Base-by-base conservation (phyloP, 108 stramenopile species). In the Discostella stelligeroides region DNA sequence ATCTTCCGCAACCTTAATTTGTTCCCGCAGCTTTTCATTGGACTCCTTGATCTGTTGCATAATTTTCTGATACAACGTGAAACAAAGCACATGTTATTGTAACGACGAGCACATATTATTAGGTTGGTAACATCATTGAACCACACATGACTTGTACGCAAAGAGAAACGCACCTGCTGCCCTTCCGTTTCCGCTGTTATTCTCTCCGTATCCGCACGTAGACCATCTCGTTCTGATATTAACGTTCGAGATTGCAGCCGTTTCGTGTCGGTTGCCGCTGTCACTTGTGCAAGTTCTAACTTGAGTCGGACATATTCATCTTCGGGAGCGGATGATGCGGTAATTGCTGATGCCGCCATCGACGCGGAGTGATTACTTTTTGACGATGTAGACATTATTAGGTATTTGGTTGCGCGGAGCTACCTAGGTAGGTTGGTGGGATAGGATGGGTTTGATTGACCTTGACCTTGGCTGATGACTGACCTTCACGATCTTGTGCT, bases 281-380 rank as follows among this genome's bases (percentile, higher is more conserved):
- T 63, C 7, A 68, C 70, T 70, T 78, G 79, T n/a, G 71, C 71
- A 5, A 80, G 53, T 57, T 80, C 71, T 10, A 72, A 61, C 45
- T 72, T 80, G 48, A 80, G 61, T 42, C 71, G 66, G 61, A 72
- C 58, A 41, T 66, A 63, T 58, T 72, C 70, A 38, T 80, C 66
- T 37, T 63, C 69, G 21, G 37, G 23, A 38, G 57, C 18, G 40
- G 54, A 3, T 34, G 34, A 34, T 6, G 34, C 34, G 34, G 34
- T n/a, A n/a, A n/a, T 34, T 34, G 34, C 34, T 34, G 34, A 34
- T 34, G 34, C 34, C 34, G 34, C 34, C 34, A 6, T 6, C 34
- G 34, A 34, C 34, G 34, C 34, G 34, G 34, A 34, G 34, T 34
- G 34, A 34, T 34, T 34, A 34, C 6, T 34, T 3, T 34, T 34